Percentiles rank a stretch among this genome's conserved stretches.
These are phyloP conservation scores for Brasilioporus rufonigricans DNA, from an alignment of 768 basidiomycete species.

Conservation along the genomic window DNA sequence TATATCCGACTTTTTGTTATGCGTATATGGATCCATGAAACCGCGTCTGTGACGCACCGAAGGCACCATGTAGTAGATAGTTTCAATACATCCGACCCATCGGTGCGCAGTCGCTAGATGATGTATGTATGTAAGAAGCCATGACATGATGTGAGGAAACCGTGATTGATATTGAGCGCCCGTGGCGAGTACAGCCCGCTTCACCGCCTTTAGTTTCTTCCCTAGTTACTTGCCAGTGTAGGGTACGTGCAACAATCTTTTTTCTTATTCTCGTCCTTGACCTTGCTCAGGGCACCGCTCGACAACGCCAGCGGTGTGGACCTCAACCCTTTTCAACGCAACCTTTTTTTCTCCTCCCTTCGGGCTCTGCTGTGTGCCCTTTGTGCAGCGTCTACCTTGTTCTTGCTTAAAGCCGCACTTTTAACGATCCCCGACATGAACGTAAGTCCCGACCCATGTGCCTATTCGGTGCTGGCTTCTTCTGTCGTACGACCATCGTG, in stretches of 20 bases:
- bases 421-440: constrained; percentile 7
- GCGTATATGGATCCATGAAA: constrained; percentile 5
- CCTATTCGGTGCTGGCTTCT: not conserved
- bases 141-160: not conserved
- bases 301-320: constrained; percentile 4
- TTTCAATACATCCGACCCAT: not conserved
- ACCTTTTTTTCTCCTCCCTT: not conserved
- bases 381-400: too few relatives aligned
- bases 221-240: not conserved
- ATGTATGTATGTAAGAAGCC: not conserved
- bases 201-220: not conserved
- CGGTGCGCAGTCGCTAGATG: not conserved
- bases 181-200: not conserved
- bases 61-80: too few relatives aligned
- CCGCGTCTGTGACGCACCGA: not conserved
- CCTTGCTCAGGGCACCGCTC: constrained; percentile 4
- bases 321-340: constrained; percentile 8
- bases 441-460: not conserved
- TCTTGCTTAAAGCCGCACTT: not conserved
- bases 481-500: constrained; percentile 1
- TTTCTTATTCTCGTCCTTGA: not conserved
- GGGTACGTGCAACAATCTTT: not conserved
- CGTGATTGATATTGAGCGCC: not conserved
- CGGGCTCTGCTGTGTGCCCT: too few relatives aligned
- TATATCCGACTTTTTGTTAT: constrained; percentile 24